Evolutionary conservation across 2,329 filamentous ascomycete species (phyloP), one percentile per base, ranked within the genome.

Genomic region (Cladophialophora chaetospira): DNA sequence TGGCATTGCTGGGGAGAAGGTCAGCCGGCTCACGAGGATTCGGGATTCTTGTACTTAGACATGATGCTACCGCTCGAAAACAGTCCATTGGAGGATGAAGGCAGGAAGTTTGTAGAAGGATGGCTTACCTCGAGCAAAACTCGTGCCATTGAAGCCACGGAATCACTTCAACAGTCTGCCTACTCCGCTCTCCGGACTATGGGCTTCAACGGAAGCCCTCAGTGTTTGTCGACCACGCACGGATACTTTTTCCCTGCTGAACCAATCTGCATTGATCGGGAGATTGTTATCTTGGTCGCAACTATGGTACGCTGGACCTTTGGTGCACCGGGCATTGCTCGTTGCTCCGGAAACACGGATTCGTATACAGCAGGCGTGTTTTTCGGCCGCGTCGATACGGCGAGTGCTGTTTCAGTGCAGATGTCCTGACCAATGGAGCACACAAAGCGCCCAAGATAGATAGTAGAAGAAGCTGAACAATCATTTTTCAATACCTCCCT

Each of bases 1-100:
- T 53, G 49, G 49, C 49, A 53, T 26, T 53, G 38, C 17, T 53
- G 19, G 9, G 49, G 49, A 4, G 49, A 29, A 5, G 49, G 36
- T n/a, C 49, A 53, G 36, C 49, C 49, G 15, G 49, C 11, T 13
- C 38, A 53, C 6, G 15, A 42, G 21, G 47, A 40, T 8, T 21
- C 21, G 1, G 47, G 25, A 3, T 42, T 23, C 11, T 19, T 51
- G 8, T 51, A 42, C 29, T n/a, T 51, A 8, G 47, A 51, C 33
- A 17, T 28, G 47, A 51, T 51, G 47, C 11, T 51, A 23, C 23
- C 15, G 23, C 21, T 42, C 13, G 47, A 11, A 9, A 13, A 19
- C 23, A 17, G 23, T 13, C 23, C 47, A 15, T 1, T 51, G 4
- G 23, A 42, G 15, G 47, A 51, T 11, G 35, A 42, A 5, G 47